These are phyloP conservation scores for Alnus glutinosa DNA, from an alignment of 306 rosid species.

Conservation along the genomic window DNA sequence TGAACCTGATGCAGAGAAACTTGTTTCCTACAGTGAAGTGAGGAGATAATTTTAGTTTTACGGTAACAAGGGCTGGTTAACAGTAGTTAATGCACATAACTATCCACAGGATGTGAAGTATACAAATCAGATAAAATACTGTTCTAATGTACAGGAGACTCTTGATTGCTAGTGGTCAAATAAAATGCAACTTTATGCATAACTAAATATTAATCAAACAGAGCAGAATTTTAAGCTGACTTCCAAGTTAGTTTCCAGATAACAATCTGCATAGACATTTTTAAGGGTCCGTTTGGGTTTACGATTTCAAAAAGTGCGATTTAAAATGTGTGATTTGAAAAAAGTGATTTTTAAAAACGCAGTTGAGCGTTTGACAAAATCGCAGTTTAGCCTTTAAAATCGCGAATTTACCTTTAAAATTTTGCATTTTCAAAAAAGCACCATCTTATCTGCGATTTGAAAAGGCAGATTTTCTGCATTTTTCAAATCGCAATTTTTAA, in stretches of 20 bases:
- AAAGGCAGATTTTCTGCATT: too few relatives aligned
- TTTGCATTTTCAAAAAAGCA: too few relatives aligned
- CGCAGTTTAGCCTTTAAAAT: too few relatives aligned
- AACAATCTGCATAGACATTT: background rate
- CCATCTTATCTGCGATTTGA: too few relatives aligned
- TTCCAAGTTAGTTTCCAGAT: background rate
- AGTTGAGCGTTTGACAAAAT: too few relatives aligned
- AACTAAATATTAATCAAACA: background rate
- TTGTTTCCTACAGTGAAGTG: slow-evolving; percentile 43
- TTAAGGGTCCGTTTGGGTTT: too few relatives aligned
- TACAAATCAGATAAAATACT: background rate
- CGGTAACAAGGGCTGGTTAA: background rate
- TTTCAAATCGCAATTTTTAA: too few relatives aligned
- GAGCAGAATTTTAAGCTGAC: background rate
- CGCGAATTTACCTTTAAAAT: too few relatives aligned
- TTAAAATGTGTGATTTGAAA: too few relatives aligned
- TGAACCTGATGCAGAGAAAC: slow-evolving; percentile 48
- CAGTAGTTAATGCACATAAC: background rate
- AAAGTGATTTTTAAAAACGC: too few relatives aligned
- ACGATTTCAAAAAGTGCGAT: too few relatives aligned
- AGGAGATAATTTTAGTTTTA: slow-evolving; percentile 16
- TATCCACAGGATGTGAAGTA: background rate
- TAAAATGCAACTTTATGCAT: background rate
- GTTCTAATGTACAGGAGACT: background rate
- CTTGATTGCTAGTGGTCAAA: slow-evolving; percentile 1